Evolutionary conservation across 371 early-diverging fungal species (phyloP).

Genomic region (Coemansia linderi): DNA sequence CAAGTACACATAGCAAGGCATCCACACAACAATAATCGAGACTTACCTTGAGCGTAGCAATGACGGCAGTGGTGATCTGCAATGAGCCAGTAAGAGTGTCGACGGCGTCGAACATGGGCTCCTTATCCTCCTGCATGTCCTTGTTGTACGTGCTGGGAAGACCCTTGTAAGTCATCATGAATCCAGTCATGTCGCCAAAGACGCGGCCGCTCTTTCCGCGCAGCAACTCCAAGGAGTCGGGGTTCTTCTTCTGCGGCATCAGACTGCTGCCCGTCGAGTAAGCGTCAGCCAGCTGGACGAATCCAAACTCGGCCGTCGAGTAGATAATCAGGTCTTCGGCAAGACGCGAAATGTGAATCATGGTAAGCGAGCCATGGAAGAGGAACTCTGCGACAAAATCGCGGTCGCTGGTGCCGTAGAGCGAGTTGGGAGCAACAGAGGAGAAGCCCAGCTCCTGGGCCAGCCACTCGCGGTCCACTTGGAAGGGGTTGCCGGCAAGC

Average conservation of each 20-base stretch:
- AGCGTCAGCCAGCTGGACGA: slow-evolving; percentile 89
- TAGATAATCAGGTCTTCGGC: slow-evolving; percentile 96
- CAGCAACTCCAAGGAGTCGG: slow-evolving; percentile 92
- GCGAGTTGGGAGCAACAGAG: slow-evolving; percentile 80
- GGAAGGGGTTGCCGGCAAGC: slow-evolving; percentile 96
- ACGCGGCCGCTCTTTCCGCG: slow-evolving; percentile 96
- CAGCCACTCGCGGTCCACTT: slow-evolving; percentile 86
- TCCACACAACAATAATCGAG: not conserved
- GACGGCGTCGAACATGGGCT: slow-evolving; percentile 93
- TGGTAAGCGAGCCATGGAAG: slow-evolving; percentile 84
- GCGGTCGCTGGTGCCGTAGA: slow-evolving; percentile 90
- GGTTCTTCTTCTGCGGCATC: slow-evolving; percentile 99
- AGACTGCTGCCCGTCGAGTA: slow-evolving; percentile 96
- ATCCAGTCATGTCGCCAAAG: slow-evolving; percentile 92
- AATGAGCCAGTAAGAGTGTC: slow-evolving; percentile 87
- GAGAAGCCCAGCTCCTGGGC: slow-evolving; percentile 86
- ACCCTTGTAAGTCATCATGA: slow-evolving; percentile 97
- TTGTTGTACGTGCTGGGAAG: slow-evolving; percentile 97
- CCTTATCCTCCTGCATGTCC: slow-evolving; percentile 98
- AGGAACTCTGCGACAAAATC: slow-evolving; percentile 96
- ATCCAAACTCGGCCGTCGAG: slow-evolving; percentile 88
- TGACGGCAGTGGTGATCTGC: slow-evolving; percentile 86
- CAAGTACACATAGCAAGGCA: not conserved
- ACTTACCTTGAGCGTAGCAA: slow-evolving; percentile 79
- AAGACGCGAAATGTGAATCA: slow-evolving; percentile 89